Evolutionary conservation across 352 stramenopile genomes (phyloP), one percentile per base, ranked within the genome.

Genomic region (Phytophthora europaea): DNA sequence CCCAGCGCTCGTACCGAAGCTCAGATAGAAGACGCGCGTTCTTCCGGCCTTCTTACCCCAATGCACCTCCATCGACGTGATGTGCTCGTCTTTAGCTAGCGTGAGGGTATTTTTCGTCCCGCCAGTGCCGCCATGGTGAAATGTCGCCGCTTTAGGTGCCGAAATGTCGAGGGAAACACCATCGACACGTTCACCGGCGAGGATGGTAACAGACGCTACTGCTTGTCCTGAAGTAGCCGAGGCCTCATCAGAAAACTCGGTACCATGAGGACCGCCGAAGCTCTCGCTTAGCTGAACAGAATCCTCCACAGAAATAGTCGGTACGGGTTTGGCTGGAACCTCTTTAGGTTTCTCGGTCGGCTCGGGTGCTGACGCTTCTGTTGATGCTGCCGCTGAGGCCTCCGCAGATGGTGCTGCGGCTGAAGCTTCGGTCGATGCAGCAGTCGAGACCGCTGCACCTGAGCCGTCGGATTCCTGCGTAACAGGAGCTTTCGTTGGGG

Each of bases 11-110:
- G 43, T 65, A 38, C 28, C 47, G 40, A 70, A 64, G n/a, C 62
- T 50, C 38, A 70, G 53, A 28, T 64, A 70, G 38, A 70, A 70
- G n/a, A 65, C 56, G 23, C 63, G 63, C 2, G 63, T 70, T 15
- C 58, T 55, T 33, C 54, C 43, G 3, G 26, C 33, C 40, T 31
- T 57, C 40, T 70, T 34, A 3, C 40, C 53, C 63, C 53, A 65
- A 18, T 70, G 53, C n/a, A 34, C 53, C 18, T 65, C 53, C 53
- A 70, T 70, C 4, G 53, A 70, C 53, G 52, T 65, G 45, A 65
- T 59, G 20, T 57, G 63, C 20, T 70, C 63, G 26, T 33, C 54
- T 31, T 45, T 4, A 65, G 16, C 52, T 23, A 70, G 43, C 8
- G 22, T 65, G 22, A 65, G 40, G 18, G 55, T 70, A 6, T 65